Conservation (phyloP, 306 rosid species). For the Calophaca sinica region DNA sequence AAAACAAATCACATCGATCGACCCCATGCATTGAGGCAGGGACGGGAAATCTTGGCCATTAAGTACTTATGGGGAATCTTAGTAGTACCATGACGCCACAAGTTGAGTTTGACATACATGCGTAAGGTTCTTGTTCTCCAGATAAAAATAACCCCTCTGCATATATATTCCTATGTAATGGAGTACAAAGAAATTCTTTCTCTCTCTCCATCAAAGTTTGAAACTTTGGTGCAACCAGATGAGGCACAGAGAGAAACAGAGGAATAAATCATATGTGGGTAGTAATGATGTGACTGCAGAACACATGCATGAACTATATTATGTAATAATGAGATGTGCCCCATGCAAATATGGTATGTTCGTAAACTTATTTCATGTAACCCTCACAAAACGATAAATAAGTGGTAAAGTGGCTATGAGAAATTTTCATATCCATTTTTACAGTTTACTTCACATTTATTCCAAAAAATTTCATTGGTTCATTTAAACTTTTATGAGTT, state of each 20-base stretch:
- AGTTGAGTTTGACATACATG: background rate
- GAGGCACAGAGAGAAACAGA: background rate
- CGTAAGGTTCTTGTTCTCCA: conserved; percentile 32
- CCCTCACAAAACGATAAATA: background rate
- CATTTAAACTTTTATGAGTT: no score
- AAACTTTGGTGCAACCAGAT: background rate
- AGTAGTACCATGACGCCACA: no score
- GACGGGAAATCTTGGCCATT: no score
- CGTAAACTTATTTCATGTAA: background rate
- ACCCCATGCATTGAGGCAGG: conserved; percentile 30
- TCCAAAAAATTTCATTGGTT: no score
- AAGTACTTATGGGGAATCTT: no score
- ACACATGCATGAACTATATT: conserved; percentile 28
- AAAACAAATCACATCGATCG: conserved; percentile 40
- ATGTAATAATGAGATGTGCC: background rate
- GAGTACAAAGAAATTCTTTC: conserved; percentile 1
- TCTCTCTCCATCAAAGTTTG: conserved; percentile 22
- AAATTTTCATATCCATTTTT: background rate
- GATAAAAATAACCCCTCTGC: background rate
- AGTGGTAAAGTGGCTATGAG: background rate
- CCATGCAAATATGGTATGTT: conserved; percentile 28
- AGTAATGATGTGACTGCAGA: conserved; percentile 5
- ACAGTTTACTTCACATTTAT: no score
- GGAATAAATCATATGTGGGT: background rate
- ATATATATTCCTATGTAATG: no score